These are phyloP conservation scores for Galerina marginata DNA, from an alignment of 768 basidiomycete species.

Conservation along the genomic window DNA sequence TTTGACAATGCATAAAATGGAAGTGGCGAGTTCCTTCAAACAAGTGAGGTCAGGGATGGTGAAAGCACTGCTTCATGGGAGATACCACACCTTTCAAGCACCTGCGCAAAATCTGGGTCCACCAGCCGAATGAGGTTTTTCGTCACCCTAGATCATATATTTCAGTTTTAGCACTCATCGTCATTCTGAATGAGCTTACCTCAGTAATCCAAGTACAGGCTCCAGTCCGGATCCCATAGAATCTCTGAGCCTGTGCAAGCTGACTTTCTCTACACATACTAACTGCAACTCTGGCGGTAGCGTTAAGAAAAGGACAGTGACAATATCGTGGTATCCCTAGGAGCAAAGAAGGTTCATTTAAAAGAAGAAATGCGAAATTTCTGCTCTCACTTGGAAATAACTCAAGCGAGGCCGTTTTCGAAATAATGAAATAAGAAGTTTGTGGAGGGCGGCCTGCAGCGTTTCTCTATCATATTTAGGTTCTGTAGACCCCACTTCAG, in stretches of 20 bases:
- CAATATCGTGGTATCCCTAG: constrained; percentile 92
- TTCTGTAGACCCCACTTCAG: constrained; percentile 20
- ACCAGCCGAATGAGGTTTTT: constrained; percentile 73
- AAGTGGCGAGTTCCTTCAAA: constrained; percentile 67
- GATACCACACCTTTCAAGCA: constrained; percentile 65
- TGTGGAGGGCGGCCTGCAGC: constrained; percentile 70
- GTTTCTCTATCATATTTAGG: constrained; percentile 46
- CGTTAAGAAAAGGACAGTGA: constrained; percentile 82
- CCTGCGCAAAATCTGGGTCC: constrained; percentile 71
- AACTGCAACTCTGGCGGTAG: constrained; percentile 65
- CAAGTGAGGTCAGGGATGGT: not conserved
- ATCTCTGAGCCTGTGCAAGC: constrained; percentile 80
- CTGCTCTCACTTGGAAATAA: constrained; percentile 75
- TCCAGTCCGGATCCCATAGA: constrained; percentile 88
- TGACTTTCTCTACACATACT: constrained; percentile 70
- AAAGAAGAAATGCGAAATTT: not conserved
- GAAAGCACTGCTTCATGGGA: not conserved
- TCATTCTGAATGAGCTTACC: constrained; percentile 41
- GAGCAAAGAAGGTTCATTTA: not conserved
- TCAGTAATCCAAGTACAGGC: constrained; percentile 80
- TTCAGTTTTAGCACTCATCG: not conserved
- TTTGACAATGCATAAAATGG: constrained; percentile 92
- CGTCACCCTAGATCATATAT: constrained; percentile 56
- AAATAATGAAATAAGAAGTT: constrained; percentile 76
- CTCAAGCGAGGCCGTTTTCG: constrained; percentile 71